Evolutionary conservation across 768 basidiomycete genomes (phyloP).

Genomic region (Lanmaoa pseudosensibilis): DNA sequence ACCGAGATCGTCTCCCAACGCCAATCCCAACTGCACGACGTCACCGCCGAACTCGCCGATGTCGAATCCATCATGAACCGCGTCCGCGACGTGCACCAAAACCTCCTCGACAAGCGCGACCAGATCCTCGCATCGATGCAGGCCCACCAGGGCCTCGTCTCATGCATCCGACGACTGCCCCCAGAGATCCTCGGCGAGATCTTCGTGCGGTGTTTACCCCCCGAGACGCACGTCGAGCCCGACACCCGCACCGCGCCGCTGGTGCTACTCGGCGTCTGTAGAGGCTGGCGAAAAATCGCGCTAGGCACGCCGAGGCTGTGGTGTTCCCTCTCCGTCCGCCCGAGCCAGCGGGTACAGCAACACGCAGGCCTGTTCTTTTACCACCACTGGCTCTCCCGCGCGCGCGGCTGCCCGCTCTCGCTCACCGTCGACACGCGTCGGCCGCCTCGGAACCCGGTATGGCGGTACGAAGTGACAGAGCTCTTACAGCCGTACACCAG

Average conservation of each 20-base stretch:
- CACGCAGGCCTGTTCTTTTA: conserved; percentile 15
- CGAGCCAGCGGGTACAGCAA: conserved; percentile 6
- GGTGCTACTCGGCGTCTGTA: conserved; percentile 41
- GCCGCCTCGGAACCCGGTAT: conserved; percentile 17
- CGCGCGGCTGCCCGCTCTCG: conserved; percentile 20
- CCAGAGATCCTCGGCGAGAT: conserved; percentile 49
- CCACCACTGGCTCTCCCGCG: conserved; percentile 22
- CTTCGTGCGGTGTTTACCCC: conserved; percentile 40
- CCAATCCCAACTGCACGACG: conserved; percentile 14
- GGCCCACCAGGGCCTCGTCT: conserved; percentile 22
- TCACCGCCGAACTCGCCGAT: conserved; percentile 10
- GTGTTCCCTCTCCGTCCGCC: conserved; percentile 39
- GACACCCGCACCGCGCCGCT: conserved; percentile 33
- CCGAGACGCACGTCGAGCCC: conserved; percentile 25
- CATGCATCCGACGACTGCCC: conserved; percentile 39
- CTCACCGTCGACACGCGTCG: conserved; percentile 19
- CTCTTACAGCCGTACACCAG: conserved; percentile 21
- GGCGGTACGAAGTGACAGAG: conserved; percentile 23
- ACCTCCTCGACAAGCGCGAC: conserved; percentile 11
- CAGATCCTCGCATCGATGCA: conserved; percentile 19
- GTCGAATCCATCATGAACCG: conserved; percentile 16
- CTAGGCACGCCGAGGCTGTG: conserved; percentile 45
- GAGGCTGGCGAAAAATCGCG: conserved; percentile 42
- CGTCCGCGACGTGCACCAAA: conserved; percentile 7
- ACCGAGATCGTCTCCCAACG: conserved; percentile 15